Conservation (phyloP, 169 alveolate genomes). For the Cystoisospora suis region DNA sequence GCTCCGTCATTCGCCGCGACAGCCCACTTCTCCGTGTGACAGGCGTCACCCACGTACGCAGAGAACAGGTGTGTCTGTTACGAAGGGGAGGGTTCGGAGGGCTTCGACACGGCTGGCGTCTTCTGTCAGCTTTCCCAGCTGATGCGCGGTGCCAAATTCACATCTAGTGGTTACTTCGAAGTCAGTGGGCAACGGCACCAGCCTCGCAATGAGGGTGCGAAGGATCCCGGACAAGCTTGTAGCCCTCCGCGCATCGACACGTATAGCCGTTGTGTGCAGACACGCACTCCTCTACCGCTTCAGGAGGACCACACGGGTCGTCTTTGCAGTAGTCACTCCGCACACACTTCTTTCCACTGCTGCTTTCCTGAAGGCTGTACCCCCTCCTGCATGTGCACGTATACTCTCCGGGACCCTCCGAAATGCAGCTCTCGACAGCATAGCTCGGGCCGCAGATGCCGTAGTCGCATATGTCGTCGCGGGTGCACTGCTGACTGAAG, state of each 20-base stretch:
- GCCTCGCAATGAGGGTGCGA: background rate
- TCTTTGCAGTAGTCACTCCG: background rate
- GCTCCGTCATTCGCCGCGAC: too few relatives aligned
- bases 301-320: slow-evolving; percentile 20
- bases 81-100: too few relatives aligned
- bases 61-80: too few relatives aligned
- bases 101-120: too few relatives aligned
- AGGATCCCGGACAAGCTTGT: background rate
- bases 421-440: background rate
- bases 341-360: background rate
- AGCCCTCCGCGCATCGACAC: slow-evolving; percentile 5
- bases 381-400: background rate
- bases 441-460: background rate
- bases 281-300: background rate
- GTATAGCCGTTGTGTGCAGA: background rate
- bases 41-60: too few relatives aligned
- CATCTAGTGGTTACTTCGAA: too few relatives aligned
- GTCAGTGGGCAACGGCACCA: too few relatives aligned
- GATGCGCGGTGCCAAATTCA: too few relatives aligned
- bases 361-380: background rate
- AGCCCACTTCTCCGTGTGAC: too few relatives aligned
- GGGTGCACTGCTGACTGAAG: background rate
- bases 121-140: too few relatives aligned
- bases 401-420: background rate
- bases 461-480: slow-evolving; percentile 2